Evolutionary conservation across 371 early-diverging fungal genomes (phyloP), one percentile per base, ranked within the genome.

Genomic region (Sporodiniella umbellata): DNA sequence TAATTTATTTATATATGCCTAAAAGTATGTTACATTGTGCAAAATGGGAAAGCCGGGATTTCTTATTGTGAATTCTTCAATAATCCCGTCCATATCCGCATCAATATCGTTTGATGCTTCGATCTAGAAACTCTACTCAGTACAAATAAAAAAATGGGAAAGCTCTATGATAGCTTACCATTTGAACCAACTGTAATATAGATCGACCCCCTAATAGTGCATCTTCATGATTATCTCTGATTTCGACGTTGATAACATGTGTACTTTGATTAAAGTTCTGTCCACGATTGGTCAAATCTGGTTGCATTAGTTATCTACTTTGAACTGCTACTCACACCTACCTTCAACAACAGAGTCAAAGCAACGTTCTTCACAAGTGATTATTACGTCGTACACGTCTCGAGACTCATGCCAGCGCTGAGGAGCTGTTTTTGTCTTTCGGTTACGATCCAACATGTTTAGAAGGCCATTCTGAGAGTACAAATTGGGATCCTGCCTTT

Each of bases 341-440:
- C 89, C 95, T 71, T 98, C 96, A 39, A 88, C 86, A 0, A 96
- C 96, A 0, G 94, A 84, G 61, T 95, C 95, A 64, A 91, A 98
- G 45, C 93, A 93, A 23, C 96, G 82, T 62, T 98, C 98, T 72
- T 98, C 99, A 56, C 98, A 97, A 3, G 96, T 96, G 42, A 98
- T 88, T 26, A 98, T 89, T 0, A 98, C 86, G 68, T 98, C 98
- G 66, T 85, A 96, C n/a, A 77, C 66, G 25, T 83, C 80, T 8
- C 68, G 54, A 14, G 79, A 81, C 45, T 93, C 90, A 46, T 94
- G 94, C 77, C 79, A 81, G 26, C 87, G 78, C 66, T 97, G 94
- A 1, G 99, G 95, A 2, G 96, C 93, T 24, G 60, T 60, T 60
- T 98, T 98, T 46, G 96, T 91, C 47, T 78, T 83, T 25, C 90